Conservation (phyloP, 1,284 basidiomycete genomes). For the Cerioporus squamosus region DNA sequence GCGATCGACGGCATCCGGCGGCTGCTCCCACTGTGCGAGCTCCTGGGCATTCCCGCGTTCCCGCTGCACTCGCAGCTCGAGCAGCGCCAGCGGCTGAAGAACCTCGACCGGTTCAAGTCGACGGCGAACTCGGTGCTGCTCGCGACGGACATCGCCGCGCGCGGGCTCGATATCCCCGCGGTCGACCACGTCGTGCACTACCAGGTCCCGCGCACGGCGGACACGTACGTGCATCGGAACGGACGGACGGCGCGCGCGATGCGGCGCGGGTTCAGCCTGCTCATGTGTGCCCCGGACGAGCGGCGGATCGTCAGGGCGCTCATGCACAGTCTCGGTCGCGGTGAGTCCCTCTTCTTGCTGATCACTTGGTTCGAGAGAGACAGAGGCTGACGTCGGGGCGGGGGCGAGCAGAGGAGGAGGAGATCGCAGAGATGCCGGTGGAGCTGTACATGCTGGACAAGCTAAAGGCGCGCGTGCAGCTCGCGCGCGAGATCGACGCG, state of each 20-base stretch:
- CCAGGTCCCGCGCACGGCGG: conserved; percentile 74
- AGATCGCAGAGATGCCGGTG: conserved; percentile 79
- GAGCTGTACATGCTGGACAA: conserved; percentile 87
- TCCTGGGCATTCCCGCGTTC: conserved; percentile 80
- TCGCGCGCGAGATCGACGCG: conserved; percentile 89
- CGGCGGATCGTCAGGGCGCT: conserved; percentile 75
- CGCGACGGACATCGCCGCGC: conserved; percentile 79
- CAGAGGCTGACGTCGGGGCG: no score
- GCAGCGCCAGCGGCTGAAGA: conserved; percentile 95
- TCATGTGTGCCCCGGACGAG: conserved; percentile 92
- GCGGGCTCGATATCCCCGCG: conserved; percentile 74
- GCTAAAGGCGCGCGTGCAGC: conserved; percentile 79
- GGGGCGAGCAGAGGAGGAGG: conserved; percentile 66
- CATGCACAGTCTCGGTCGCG: conserved; percentile 72
- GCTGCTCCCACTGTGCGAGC: conserved; percentile 82
- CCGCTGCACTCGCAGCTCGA: conserved; percentile 95
- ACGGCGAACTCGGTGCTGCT: conserved; percentile 79
- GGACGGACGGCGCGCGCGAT: conserved; percentile 80
- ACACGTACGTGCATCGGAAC: conserved; percentile 77
- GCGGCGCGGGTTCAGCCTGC: conserved; percentile 86
- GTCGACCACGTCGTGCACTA: conserved; percentile 84
- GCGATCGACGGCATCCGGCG: conserved; percentile 96
- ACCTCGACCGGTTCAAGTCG: conserved; percentile 91
- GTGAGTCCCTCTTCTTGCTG: conserved; percentile 43
- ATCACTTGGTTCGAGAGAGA: no score